phyloP scores from a whole-genome alignment of 495 filamentous ascomycete genomes.

The Talaromyces trachyspermus region DNA sequence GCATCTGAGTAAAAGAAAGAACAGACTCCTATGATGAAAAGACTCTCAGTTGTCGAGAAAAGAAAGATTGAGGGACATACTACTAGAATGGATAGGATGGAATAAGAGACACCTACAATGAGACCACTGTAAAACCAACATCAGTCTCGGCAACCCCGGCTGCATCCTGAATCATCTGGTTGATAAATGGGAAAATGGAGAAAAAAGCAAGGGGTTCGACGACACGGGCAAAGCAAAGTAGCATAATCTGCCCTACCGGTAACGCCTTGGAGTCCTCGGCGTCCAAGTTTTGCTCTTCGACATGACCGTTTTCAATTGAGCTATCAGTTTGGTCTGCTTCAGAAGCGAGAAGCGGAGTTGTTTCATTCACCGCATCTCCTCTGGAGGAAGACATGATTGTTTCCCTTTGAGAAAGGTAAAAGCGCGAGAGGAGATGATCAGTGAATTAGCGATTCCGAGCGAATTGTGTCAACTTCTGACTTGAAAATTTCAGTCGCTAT shows the following conservation, averaged over 20 bases:
- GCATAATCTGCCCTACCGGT: constrained; percentile 50
- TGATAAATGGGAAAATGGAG: constrained; percentile 68
- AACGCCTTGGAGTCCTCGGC: constrained; percentile 31
- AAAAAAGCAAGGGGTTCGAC: constrained; percentile 72
- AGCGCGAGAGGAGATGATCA: neutral
- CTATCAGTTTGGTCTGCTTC: neutral
- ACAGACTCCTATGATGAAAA: constrained; percentile 49
- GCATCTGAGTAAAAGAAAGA: constrained; percentile 61
- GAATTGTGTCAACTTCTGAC: too few species aligned
- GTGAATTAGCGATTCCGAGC: too few species aligned
- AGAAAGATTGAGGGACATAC: neutral
- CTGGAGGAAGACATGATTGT: neutral
- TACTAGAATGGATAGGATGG: constrained; percentile 33
- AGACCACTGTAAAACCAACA: constrained; percentile 63
- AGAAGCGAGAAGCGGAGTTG: constrained; percentile 2
- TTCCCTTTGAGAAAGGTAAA: neutral
- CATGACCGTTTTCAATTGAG: neutral
- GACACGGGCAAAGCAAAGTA: constrained; percentile 60
- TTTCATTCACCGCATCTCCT: neutral
- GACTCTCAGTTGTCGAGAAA: neutral
- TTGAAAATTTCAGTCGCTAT: too few species aligned
- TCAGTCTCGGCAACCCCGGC: constrained; percentile 48
- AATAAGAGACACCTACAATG: constrained; percentile 33
- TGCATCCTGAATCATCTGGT: constrained; percentile 57
- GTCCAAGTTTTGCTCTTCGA: constrained; percentile 2